Evolutionary conservation across 2,329 filamentous ascomycete species (phyloP), one percentile per base, ranked within the genome.

Genomic region (Ascochyta clinopodiicola): DNA sequence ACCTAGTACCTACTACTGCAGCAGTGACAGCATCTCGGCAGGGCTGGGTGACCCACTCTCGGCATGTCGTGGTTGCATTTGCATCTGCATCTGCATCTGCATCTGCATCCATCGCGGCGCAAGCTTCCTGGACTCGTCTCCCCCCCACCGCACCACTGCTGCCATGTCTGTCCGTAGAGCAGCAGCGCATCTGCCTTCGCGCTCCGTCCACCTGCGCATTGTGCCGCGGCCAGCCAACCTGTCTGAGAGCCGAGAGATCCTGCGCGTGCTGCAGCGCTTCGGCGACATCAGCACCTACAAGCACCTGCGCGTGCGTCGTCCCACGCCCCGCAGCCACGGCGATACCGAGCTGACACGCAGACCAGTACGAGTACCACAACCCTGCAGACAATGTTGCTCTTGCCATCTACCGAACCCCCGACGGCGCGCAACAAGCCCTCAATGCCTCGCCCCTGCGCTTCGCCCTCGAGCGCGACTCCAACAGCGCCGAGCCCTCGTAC

Each of bases 281-380:
- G 81, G 81, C 35, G 78, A 81, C 45, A 72, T 84, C 39, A 76
- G 76, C 59, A 77, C 77, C 60, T 83, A 76, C 71, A 77, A 77
- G 60, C 75, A 75, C 60, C 72, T 82, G 37, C 75, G 71, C 47
- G 77, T 78, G 51, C 13, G 70, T 63, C 19, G 29, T 32, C 15
- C 43, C 25, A 40, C 25, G 12, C 13, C 6, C n/a, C 21, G 24
- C 27, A 27, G 31, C 21, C 19, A 21, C 42, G 25, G 17, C 22
- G 29, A 37, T 36, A 25, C 25, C 17, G 15, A 15, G 38, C 47
- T 45, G 39, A 55, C 44, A 8, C 15, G 24, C 9, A 25, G 7
- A 17, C 15, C 42, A 80, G 73, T 80, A 81, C 63, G 80, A 82
- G 51, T 71, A 75, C 45, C 65, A 78, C 36, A 73, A 68, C 6